Evolutionary conservation across 805 yeast genomes (phyloP).

Genomic region (Blastobotrys chiropterorum): DNA sequence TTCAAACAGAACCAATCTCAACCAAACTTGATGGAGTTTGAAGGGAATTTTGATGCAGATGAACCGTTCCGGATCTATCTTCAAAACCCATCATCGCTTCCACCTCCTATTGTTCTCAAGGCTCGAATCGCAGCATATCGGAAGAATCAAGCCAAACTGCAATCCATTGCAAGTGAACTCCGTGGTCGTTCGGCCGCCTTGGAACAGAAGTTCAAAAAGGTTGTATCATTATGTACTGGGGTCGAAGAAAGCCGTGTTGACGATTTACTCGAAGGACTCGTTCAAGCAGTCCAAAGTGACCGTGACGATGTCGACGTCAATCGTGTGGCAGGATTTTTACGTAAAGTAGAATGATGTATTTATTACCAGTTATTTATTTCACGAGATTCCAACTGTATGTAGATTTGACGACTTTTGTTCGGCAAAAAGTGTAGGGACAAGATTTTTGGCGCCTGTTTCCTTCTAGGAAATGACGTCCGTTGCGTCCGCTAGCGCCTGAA

Average conservation of each 20-base stretch:
- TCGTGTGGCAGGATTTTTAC: slow-evolving; percentile 48
- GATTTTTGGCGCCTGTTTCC: not conserved
- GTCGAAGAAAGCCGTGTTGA: slow-evolving; percentile 79
- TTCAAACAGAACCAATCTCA: slow-evolving; percentile 37
- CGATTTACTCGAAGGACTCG: slow-evolving; percentile 70
- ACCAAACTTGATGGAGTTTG: slow-evolving; percentile 30
- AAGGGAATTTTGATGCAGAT: slow-evolving; percentile 74
- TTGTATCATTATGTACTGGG: slow-evolving; percentile 84
- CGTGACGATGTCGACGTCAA: slow-evolving; percentile 61
- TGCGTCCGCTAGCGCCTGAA: too few relatives aligned
- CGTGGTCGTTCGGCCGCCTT: slow-evolving; percentile 48
- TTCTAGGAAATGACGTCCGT: too few relatives aligned
- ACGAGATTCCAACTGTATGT: too few relatives aligned
- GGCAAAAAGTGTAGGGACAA: not conserved
- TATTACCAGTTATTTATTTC: not conserved
- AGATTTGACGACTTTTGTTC: not conserved
- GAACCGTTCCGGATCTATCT: slow-evolving; percentile 69
- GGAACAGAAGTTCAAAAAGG: slow-evolving; percentile 77
- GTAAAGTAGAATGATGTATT: slow-evolving; percentile 36
- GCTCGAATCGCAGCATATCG: slow-evolving; percentile 81
- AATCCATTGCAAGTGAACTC: slow-evolving; percentile 46
- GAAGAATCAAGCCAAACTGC: slow-evolving; percentile 56
- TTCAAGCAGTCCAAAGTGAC: slow-evolving; percentile 87
- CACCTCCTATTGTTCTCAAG: slow-evolving; percentile 47
- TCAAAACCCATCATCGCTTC: slow-evolving; percentile 31